phyloP scores from a whole-genome alignment of 805 yeast genomes.

The Aciculoconidium aculeatum region DNA sequence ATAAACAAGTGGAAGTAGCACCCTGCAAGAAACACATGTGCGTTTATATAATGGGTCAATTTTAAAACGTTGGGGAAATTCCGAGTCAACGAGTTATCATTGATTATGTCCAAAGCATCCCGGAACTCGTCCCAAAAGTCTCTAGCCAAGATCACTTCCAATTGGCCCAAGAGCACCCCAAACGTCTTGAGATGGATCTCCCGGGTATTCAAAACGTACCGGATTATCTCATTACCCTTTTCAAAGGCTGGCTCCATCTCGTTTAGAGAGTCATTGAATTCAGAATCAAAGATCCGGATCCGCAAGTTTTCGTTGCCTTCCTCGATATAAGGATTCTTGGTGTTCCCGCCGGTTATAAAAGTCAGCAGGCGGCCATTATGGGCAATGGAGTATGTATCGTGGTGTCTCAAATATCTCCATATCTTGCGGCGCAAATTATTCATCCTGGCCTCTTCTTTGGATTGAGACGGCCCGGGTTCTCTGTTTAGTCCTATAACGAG shows the following conservation, averaged over 20 bases:
- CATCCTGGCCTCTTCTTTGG: conserved; percentile 13
- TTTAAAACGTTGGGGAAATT: conserved; percentile 3
- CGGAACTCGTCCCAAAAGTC: too few relatives aligned
- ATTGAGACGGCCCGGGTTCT: conserved; percentile 27
- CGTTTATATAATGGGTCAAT: conserved; percentile 9
- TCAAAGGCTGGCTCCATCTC: conserved; percentile 3
- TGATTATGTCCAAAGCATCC: not conserved
- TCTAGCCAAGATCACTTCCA: too few relatives aligned
- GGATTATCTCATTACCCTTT: conserved; percentile 25
- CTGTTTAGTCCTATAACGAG: conserved; percentile 31
- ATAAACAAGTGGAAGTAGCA: conserved; percentile 14
- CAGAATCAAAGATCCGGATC: conserved; percentile 3
- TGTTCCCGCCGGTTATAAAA: conserved; percentile 41
- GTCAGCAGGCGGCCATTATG: conserved; percentile 43
- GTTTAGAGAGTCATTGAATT: not conserved
- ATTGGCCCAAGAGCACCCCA: too few relatives aligned
- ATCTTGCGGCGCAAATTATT: conserved; percentile 50
- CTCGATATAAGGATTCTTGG: conserved; percentile 39
- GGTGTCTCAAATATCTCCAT: conserved; percentile 45
- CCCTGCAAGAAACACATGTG: conserved; percentile 10
- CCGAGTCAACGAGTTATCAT: not conserved
- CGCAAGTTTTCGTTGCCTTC: conserved; percentile 29
- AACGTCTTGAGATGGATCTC: too few relatives aligned
- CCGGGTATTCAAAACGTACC: too few relatives aligned
- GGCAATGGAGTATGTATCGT: conserved; percentile 41